Evolutionary conservation across 2,329 filamentous ascomycete species (phyloP).

Genomic region (Aspergillus sp.): DNA sequence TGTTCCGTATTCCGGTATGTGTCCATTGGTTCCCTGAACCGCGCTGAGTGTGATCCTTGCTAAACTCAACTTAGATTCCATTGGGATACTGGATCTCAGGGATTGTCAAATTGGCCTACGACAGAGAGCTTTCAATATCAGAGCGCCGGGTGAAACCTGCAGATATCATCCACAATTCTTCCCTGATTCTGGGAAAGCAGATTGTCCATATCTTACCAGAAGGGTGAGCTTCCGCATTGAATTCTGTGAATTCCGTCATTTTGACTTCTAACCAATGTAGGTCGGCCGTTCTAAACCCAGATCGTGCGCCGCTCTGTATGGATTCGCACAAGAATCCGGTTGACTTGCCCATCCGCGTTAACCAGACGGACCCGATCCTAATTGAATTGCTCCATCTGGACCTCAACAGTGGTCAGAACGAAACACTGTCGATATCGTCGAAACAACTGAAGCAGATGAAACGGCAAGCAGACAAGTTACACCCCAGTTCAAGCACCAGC

Average conservation of each 20-base stretch:
- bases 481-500: conserved; percentile 39
- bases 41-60: neutral
- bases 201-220: conserved; percentile 97
- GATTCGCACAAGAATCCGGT: conserved; percentile 52
- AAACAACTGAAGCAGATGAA: conserved; percentile 68
- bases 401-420: conserved; percentile 67
- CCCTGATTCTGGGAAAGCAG: conserved; percentile 88
- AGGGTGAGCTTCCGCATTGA: conserved; percentile 47
- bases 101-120: conserved; percentile 73
- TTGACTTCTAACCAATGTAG: conserved; percentile 34
- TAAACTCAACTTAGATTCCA: conserved; percentile 49
- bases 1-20: conserved; percentile 78
- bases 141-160: conserved; percentile 84
- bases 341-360: conserved; percentile 77
- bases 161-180: conserved; percentile 80
- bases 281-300: conserved; percentile 78
- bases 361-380: conserved; percentile 78
- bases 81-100: conserved; percentile 63
- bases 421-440: conserved; percentile 65
- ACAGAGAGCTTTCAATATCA: conserved; percentile 87
- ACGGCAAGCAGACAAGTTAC: conserved; percentile 56
- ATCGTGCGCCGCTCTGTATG: conserved; percentile 72
- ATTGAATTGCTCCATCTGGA: conserved; percentile 86
- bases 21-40: neutral
- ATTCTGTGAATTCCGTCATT: neutral